Evolutionary conservation across 164 flowering plant genomes (phyloP), one percentile per base, ranked within the genome.

Genomic region (Kalanchoe fedtschenkoi): DNA sequence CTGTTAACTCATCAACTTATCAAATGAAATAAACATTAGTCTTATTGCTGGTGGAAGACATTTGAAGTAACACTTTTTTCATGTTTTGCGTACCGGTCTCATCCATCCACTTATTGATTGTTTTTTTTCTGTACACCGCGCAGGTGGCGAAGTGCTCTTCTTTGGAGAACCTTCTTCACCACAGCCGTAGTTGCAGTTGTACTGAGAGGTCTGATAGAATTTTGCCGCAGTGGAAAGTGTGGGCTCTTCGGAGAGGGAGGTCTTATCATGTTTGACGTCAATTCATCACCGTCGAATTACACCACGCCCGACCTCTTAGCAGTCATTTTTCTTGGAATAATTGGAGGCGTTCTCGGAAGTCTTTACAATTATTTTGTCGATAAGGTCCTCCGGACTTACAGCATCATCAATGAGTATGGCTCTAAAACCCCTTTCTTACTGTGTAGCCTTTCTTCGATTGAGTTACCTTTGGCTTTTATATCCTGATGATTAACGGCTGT

Each of bases 81-180:
- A 26, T 0, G 26, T 51, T 17, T 51, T 1, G 4, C 5, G 13
- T 51, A 16, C 24, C 29, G 3, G 11, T 26, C 14, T n/a, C n/a
- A n/a, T n/a, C n/a, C n/a, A n/a, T n/a, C n/a, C n/a, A n/a, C n/a
- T n/a, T n/a, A n/a, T n/a, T n/a, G n/a, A 37, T 26, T 51, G 32
- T 26, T 0, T 26, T 10, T 26, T 13, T 13, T 2, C 17, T 13
- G 38, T n/a, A n/a, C 32, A 51, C 60, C 47, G 30, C 53, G 66
- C 68, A 91, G 98, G 96, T 92, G 98, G 98, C 72, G 98, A 63
- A 89, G 96, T 75, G 96, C 98, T 62, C 90, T 92, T 69, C 88
- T 92, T 8, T 92, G 97, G 97, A 85, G 96, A 72, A 84, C 97
- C 0, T 91, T 91, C 69, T 91, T 89, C 72, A 89, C 96, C 0